Base-by-base conservation (phyloP, 2,329 filamentous ascomycete genomes). In the Clathrospora elynae region DNA sequence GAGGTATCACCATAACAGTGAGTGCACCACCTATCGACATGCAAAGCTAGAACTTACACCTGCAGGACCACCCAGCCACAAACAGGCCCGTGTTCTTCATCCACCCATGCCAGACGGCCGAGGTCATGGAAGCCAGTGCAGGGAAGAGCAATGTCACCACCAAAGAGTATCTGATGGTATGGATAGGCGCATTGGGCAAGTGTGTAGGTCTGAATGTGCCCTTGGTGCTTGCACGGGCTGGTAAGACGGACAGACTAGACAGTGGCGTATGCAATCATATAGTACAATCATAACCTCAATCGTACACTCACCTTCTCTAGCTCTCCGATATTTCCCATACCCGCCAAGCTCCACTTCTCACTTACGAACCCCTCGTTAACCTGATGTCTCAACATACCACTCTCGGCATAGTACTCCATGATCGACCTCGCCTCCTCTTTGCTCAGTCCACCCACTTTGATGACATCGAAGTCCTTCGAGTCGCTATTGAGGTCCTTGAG, bases 371-470 rank as follows among this genome's bases (percentile, higher is more conserved):
- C 75, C 63, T 91, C 84, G 60, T 88, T 85, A 35, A 96, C 78
- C 31, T 75, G 78, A 49, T 81, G 76, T 52, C 87, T 81, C 64
- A 95, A 68, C 66, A 96, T 77, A 9, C 92, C 93, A 68, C 89
- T 95, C 23, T 82, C 83, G 4, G 89, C 90, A 78, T 92, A 97
- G 74, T 96, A 97, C 75, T 96, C 90, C 83, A 97, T 86, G 57
- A 95, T 76, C 1, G 83, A 79, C 46, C 86, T 81, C 8, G 88
- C 84, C 73, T 97, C 92, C 2, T 78, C 73, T 71, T 85, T 88
- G 59, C 76, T 85, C 55, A 96, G 62, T 6, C 88, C 87, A 28
- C 80, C 77, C 13, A 96, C 65, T 13, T 80, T 78, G 56, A 78
- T 69, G 3, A 80, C 66, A 20, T 75, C 71, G 2, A 68, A 66